Evolutionary conservation across 2,329 filamentous ascomycete species (phyloP).

Genomic region (Colletotrichum australisinense): DNA sequence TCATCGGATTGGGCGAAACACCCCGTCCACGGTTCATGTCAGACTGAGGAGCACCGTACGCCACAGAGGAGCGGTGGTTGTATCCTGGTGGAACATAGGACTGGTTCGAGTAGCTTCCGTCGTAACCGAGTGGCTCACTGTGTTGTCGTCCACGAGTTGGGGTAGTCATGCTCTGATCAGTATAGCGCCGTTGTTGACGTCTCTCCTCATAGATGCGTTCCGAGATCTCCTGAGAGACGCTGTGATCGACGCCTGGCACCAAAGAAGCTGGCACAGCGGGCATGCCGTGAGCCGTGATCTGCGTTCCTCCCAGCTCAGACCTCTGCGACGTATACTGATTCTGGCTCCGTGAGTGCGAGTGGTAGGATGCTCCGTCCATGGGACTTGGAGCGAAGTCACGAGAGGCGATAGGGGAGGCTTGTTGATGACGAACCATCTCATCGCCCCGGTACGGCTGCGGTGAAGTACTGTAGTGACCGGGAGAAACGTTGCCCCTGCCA

Average conservation of each 20-base stretch:
- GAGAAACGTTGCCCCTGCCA: constrained; percentile 45
- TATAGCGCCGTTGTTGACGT: constrained; percentile 58
- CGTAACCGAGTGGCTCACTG: constrained; percentile 40
- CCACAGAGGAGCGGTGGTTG: constrained; percentile 53
- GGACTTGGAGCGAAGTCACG: constrained; percentile 50
- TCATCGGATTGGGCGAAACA: constrained; percentile 52
- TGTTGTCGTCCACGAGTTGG: constrained; percentile 55
- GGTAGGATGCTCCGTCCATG: constrained; percentile 42
- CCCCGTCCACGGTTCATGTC: constrained; percentile 44
- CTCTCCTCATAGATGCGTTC: constrained; percentile 69
- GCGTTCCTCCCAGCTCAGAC: constrained; percentile 50
- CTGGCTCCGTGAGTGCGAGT: constrained; percentile 43
- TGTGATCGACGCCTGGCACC: constrained; percentile 70
- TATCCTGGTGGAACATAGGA: constrained; percentile 54
- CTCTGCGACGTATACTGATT: constrained; percentile 45
- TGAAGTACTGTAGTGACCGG: constrained; percentile 44
- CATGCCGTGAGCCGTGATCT: constrained; percentile 52
- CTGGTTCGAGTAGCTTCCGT: constrained; percentile 40
- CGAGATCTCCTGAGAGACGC: constrained; percentile 65
- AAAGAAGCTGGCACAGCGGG: constrained; percentile 67
- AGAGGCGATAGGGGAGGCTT: constrained; percentile 45
- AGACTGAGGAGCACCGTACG: constrained; percentile 48
- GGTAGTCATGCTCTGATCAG: constrained; percentile 51
- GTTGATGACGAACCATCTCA: constrained; percentile 13
- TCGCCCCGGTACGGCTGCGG: constrained; percentile 37